Evolutionary conservation across 75 land plant species (phyloP), one percentile per base, ranked within the genome.

Genomic region (Pseudotsuga menziesii): DNA sequence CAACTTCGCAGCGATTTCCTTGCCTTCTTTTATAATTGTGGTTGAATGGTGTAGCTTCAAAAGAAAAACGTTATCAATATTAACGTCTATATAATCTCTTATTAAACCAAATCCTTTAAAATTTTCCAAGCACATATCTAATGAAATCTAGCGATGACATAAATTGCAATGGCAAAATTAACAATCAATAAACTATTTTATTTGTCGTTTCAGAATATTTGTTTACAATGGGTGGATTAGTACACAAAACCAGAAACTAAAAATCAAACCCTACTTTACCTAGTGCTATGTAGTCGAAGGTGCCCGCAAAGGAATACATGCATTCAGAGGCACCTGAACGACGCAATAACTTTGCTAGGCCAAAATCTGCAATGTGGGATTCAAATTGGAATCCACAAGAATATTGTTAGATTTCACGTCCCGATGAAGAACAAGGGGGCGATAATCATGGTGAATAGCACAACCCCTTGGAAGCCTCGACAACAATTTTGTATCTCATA

Each of bases 281-380:
- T 66, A 92, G 94, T 35, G 94, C 94, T 60, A 92, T 92, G 88
- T 92, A 92, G 80, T 92, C 94, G 59, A 90, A 90, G 55, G 94
- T 90, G 15, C 94, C 94, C 6, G 92, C 94, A 59, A 92, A 0
- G 22, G 90, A 85, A 5, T 92, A 92, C 94, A 92, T 92, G 81
- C 83, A 80, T 63, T 92, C 86, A 9, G 92, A 85, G 23, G 85
- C 76, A 41, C 80, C 89, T 4, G 84, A 83, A 60, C 77, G 88
- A 69, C 75, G 77, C 32, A 92, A 60, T 83, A 91, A 86, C 81
- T 91, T 91, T 69, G 93, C 93, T n/a, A 91, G 84, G 8, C 93
- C 52, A 9, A 91, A 91, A 67, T 92, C 94, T 20, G 94, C 94
- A 15, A 92, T 92, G 72, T 88, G 94, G 9, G 94, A 92, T 77